Evolutionary conservation across 2,329 filamentous ascomycete species (phyloP), one percentile per base, ranked within the genome.

Genomic region (Epichloe sylvatica): DNA sequence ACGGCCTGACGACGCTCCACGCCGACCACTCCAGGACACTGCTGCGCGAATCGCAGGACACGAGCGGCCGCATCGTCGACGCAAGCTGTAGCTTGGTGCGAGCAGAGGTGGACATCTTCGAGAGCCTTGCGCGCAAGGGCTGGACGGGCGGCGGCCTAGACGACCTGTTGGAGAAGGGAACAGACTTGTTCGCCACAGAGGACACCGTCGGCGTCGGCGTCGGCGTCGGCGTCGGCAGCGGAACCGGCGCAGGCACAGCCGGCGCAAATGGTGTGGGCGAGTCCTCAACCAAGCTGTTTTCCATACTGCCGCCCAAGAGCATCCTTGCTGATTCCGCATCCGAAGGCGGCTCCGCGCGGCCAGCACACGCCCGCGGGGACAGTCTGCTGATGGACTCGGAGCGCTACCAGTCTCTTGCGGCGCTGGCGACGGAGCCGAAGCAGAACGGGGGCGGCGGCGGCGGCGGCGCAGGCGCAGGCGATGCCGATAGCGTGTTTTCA

Each of bases 31-130:
- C 78, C n/a, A 68, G 75, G 33, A 73, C 74, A 0, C 57, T 83
- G 54, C 63, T 84, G 49, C 67, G 77, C 51, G 80, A 83, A 60
- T 78, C 77, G 59, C 80, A 84, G 62, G 79, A 82, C 56, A 80
- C 79, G 55, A 81, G 78, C 56, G 69, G 64, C 25, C 70, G 71
- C 54, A 81, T 84, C 56, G 72, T 82, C 17, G 80, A 84, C 50
- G 78, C 79, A 17, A 76, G 77, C 57, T 82, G 80, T 58, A 79
- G 76, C 53, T 70, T 84, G 11, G 80, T 83, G 12, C 70, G 81
- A 17, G 81, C 81, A 49, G 81, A 84, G 65, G 77, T 84, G 19
- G 81, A 84, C 63, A 84, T 84, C 30, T 83, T 83, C 51, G 81
- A 84, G 66, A 71, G 75, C 23, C 65, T 84, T 23, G 80, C 81